phyloP scores from a whole-genome alignment of 768 basidiomycete species.

The Amanita inopinata region DNA sequence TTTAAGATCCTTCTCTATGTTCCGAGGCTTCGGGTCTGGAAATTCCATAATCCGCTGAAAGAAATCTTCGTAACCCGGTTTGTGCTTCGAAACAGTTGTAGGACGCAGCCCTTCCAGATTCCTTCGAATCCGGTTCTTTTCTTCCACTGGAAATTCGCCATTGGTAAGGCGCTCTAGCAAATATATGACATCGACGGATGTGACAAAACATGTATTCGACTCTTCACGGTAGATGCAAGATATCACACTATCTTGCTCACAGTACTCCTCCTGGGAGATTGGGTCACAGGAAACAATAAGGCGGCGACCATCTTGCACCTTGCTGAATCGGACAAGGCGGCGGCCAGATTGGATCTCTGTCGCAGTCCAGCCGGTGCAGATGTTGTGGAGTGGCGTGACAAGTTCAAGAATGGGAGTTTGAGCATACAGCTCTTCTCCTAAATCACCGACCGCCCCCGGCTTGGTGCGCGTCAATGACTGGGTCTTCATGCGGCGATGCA shows the following conservation, averaged over 20 bases:
- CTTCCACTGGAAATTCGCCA: conserved; percentile 84
- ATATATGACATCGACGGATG: conserved; percentile 93
- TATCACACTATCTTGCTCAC: conserved; percentile 70
- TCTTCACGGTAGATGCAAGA: conserved; percentile 91
- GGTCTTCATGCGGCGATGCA: conserved; percentile 34
- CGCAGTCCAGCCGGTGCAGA: conserved; percentile 50
- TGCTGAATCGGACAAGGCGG: conserved; percentile 79
- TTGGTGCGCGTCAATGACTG: conserved; percentile 35
- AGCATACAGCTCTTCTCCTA: conserved; percentile 32
- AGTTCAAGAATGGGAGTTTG: conserved; percentile 55
- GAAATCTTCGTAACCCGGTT: conserved; percentile 71
- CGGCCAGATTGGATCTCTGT: conserved; percentile 63
- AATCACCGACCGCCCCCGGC: conserved; percentile 19
- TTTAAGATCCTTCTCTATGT: conserved; percentile 96
- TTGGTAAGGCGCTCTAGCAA: conserved; percentile 71
- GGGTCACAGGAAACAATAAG: conserved; percentile 75
- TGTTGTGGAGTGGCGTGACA: conserved; percentile 41
- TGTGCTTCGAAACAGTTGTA: conserved; percentile 82
- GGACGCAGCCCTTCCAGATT: conserved; percentile 92
- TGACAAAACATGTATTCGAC: conserved; percentile 71
- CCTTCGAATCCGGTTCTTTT: conserved; percentile 92
- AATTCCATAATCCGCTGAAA: conserved; percentile 97
- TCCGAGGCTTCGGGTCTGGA: conserved; percentile 86
- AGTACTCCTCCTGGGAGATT: conserved; percentile 65
- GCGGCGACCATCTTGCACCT: conserved; percentile 64